These are phyloP conservation scores for Cercospora beticola DNA, from an alignment of 2,329 filamentous ascomycete species.

Conservation along the genomic window DNA sequence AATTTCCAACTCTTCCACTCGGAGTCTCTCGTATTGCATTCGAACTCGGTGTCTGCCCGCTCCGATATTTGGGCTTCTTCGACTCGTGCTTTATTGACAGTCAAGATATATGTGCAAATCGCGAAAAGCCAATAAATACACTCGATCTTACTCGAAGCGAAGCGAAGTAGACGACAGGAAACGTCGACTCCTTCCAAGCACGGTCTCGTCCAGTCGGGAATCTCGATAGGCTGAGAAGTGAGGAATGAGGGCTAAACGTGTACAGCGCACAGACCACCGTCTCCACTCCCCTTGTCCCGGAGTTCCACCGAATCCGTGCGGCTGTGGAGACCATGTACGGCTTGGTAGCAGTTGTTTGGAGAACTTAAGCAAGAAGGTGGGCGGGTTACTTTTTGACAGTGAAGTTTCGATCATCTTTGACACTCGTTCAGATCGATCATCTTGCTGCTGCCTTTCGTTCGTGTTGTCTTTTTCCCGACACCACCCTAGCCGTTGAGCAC, in stretches of 20 bases:
- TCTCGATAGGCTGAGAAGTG: background rate
- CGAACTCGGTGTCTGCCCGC: too few relatives aligned
- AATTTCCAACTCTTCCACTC: too few relatives aligned
- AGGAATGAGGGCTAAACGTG: background rate
- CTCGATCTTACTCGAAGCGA: background rate
- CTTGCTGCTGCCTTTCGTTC: background rate
- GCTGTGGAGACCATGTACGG: background rate
- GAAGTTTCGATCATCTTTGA: background rate
- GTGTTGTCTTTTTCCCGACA: background rate
- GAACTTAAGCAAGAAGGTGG: background rate
- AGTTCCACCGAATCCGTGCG: slow-evolving; percentile 3
- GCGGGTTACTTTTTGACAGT: background rate
- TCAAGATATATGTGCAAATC: background rate
- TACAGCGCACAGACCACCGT: background rate
- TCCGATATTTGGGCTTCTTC: too few relatives aligned
- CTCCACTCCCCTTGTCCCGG: background rate
- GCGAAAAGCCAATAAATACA: background rate
- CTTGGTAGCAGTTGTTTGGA: background rate
- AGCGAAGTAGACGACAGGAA: background rate
- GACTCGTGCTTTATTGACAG: too few relatives aligned
- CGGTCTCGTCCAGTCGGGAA: background rate
- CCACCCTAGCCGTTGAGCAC: background rate
- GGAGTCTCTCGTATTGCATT: too few relatives aligned
- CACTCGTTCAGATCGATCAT: background rate
- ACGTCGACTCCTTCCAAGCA: background rate